phyloP scores from a whole-genome alignment of 1,139 yeast genomes.

The Chernovozyma aurita region DNA sequence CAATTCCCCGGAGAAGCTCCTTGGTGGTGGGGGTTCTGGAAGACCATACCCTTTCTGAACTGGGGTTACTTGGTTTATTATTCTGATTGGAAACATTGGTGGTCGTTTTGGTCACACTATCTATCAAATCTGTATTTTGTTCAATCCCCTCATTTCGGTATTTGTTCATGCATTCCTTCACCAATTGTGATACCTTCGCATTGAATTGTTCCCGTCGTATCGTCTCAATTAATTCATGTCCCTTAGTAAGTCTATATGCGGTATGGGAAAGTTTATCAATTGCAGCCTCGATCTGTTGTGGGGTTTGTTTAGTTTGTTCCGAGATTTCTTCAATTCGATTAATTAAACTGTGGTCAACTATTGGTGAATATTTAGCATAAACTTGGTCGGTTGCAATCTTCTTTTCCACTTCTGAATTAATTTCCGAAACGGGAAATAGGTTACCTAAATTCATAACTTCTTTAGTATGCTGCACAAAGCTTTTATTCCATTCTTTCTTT shows the following conservation, averaged over 20 bases:
- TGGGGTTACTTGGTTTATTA: neutral
- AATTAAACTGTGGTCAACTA: slow-evolving; percentile 1
- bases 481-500: slow-evolving; percentile 44
- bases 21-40: slow-evolving; percentile 6
- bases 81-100: neutral
- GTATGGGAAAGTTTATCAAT: slow-evolving; percentile 21
- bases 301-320: slow-evolving; percentile 9
- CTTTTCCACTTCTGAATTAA: neutral
- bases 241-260: slow-evolving; percentile 19
- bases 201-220: slow-evolving; percentile 14
- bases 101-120: slow-evolving; percentile 4
- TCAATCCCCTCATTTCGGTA: neutral
- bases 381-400: neutral
- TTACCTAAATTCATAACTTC: slow-evolving; percentile 10
- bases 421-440: slow-evolving; percentile 8
- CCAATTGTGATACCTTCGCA: slow-evolving; percentile 15
- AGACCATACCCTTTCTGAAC: neutral
- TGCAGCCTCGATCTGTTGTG: slow-evolving; percentile 16
- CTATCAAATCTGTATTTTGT: neutral
- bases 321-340: slow-evolving; percentile 9
- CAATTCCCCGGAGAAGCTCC: slow-evolving; percentile 8
- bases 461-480: slow-evolving; percentile 19
- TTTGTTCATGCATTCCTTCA: slow-evolving; percentile 16
- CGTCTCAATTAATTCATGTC: slow-evolving; percentile 17
- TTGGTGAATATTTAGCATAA: neutral